Evolutionary conservation across 2,329 filamentous ascomycete species (phyloP).

Genomic region (Xylaria sp.): DNA sequence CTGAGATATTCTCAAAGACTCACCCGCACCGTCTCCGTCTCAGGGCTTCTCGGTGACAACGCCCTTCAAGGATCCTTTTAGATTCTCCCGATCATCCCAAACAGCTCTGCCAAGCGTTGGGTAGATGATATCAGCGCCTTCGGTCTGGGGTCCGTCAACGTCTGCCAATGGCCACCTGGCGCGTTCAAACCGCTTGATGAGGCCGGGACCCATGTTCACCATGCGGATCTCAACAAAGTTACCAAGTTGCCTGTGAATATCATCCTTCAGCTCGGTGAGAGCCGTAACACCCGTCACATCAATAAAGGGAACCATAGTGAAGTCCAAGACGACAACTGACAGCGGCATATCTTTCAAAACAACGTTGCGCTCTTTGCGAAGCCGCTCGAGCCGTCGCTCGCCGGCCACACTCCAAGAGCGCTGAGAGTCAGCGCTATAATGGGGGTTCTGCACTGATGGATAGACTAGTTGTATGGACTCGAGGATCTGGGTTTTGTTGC

Average conservation of each 20-base stretch:
- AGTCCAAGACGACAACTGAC: conserved; percentile 40
- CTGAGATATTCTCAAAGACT: background rate
- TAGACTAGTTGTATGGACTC: conserved; percentile 42
- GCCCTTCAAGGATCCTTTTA: conserved; percentile 40
- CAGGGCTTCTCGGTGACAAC: conserved; percentile 39
- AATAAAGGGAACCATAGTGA: conserved; percentile 39
- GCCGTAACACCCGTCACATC: conserved; percentile 42
- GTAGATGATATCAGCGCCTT: conserved; percentile 39
- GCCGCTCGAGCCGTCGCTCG: conserved; percentile 36
- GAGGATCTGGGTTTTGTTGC: conserved; percentile 39
- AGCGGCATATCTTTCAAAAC: conserved; percentile 37
- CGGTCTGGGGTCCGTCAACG: conserved; percentile 30
- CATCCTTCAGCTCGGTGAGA: conserved; percentile 41
- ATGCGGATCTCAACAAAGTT: conserved; percentile 37
- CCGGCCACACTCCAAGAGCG: conserved; percentile 43
- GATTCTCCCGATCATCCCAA: conserved; percentile 38
- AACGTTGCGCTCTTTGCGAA: conserved; percentile 34
- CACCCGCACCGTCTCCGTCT: background rate
- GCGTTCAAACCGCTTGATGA: conserved; percentile 36
- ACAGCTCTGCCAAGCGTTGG: conserved; percentile 39
- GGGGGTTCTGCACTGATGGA: conserved; percentile 34
- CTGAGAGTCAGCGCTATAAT: conserved; percentile 31
- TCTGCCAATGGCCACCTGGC: conserved; percentile 38
- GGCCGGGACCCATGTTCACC: conserved; percentile 33
- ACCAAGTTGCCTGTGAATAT: conserved; percentile 39